Conservation (phyloP, 495 filamentous ascomycete genomes). For the Hypomontagnella monticulosa region DNA sequence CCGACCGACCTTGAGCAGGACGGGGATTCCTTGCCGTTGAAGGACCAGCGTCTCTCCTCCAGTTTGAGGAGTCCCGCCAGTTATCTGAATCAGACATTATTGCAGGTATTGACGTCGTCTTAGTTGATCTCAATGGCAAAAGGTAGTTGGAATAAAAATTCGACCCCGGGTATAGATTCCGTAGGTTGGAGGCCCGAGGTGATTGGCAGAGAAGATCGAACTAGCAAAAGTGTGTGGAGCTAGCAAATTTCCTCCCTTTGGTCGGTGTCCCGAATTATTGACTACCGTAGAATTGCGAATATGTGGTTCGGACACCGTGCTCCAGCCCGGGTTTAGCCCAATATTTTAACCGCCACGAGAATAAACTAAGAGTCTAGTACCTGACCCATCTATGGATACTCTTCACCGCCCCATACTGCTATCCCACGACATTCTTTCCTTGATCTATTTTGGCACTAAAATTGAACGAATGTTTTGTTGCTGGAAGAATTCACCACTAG, state of each 20-base stretch:
- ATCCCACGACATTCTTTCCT: no score
- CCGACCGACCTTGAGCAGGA: neutral
- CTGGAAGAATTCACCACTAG: no score
- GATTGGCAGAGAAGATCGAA: conserved; percentile 19
- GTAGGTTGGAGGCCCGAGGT: neutral
- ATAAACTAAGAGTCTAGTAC: neutral
- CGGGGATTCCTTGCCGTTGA: neutral
- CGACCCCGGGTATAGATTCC: neutral
- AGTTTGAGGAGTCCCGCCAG: conserved; percentile 19
- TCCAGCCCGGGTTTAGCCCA: conserved; percentile 16
- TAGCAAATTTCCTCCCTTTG: conserved; percentile 6
- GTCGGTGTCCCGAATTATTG: conserved; percentile 8
- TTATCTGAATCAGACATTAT: conserved; percentile 15
- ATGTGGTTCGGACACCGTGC: neutral
- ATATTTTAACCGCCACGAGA: conserved; percentile 19
- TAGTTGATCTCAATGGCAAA: neutral
- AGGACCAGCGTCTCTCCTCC: conserved; percentile 18
- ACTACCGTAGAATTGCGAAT: neutral
- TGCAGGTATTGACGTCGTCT: neutral
- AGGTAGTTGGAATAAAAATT: neutral
- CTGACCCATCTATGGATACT: neutral
- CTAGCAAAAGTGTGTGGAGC: conserved; percentile 22
- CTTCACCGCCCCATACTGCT: no score
- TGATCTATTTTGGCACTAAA: no score
- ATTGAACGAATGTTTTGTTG: no score